phyloP scores from a whole-genome alignment of 2,329 filamentous ascomycete species.

The Claviceps monticola region DNA sequence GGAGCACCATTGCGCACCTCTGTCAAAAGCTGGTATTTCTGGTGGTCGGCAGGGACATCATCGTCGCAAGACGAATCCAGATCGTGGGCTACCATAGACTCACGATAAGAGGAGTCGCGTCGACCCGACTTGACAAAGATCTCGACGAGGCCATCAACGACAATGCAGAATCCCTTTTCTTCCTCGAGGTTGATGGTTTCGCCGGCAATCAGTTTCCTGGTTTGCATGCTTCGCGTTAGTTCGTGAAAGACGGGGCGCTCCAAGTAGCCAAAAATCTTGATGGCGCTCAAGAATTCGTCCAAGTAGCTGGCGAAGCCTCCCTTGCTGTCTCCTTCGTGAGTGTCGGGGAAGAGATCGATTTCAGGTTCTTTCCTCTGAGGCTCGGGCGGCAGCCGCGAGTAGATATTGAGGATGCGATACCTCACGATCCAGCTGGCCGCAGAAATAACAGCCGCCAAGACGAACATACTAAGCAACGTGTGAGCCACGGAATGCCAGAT shows the following conservation, averaged over 20 bases:
- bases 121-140: slow-evolving; percentile 90
- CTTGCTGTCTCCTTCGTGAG: slow-evolving; percentile 79
- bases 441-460: slow-evolving; percentile 64
- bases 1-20: slow-evolving; percentile 96
- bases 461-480: slow-evolving; percentile 46
- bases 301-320: slow-evolving; percentile 89
- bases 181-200: slow-evolving; percentile 93
- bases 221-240: slow-evolving; percentile 95
- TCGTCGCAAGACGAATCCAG: slow-evolving; percentile 47
- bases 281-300: slow-evolving; percentile 94
- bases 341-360: slow-evolving; percentile 87
- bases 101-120: slow-evolving; percentile 1
- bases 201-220: slow-evolving; percentile 84
- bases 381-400: slow-evolving; percentile 82
- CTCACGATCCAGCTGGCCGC: slow-evolving; percentile 85
- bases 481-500: slow-evolving; percentile 7
- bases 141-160: slow-evolving; percentile 90
- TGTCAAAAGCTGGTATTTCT: slow-evolving; percentile 87
- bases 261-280: slow-evolving; percentile 96
- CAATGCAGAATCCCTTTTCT: slow-evolving; percentile 94
- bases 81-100: slow-evolving; percentile 17
- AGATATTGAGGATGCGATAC: slow-evolving; percentile 95
- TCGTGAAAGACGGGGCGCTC: slow-evolving; percentile 96
- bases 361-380: slow-evolving; percentile 93
- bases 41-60: slow-evolving; percentile 51